Conservation (phyloP, 169 alveolate species). For the Cryptosporidium felis region DNA sequence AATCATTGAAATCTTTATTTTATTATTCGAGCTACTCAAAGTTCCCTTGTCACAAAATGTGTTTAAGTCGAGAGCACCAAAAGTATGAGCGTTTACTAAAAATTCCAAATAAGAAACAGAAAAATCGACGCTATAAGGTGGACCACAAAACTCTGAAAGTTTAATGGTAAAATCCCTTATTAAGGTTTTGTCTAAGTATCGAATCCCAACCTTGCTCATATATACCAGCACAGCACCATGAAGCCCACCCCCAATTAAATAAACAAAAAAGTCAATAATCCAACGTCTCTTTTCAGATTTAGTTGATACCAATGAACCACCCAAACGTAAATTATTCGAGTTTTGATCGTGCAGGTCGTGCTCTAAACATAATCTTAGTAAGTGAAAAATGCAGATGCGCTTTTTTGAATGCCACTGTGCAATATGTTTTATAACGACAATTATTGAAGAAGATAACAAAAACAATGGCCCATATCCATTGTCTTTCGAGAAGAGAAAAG, state of each 20-base stretch:
- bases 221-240: constrained; percentile 49
- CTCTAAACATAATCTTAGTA: constrained; percentile 48
- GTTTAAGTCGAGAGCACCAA: constrained; percentile 39
- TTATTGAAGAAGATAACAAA: constrained; percentile 15
- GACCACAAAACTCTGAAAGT: constrained; percentile 74
- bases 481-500: constrained; percentile 4
- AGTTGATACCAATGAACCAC: not conserved
- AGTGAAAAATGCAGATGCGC: constrained; percentile 57
- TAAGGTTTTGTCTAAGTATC: constrained; percentile 73
- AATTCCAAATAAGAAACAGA: constrained; percentile 40
- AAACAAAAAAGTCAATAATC: constrained; percentile 68
- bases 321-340: not conserved
- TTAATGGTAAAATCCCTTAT: constrained; percentile 76
- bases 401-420: constrained; percentile 65
- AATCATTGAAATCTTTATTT: constrained; percentile 23
- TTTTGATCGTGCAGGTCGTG: constrained; percentile 12
- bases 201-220: constrained; percentile 60
- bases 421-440: constrained; percentile 35
- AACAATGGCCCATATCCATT: constrained; percentile 8
- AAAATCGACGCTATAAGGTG: constrained; percentile 76
- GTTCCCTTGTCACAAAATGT: constrained; percentile 48
- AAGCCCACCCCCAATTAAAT: constrained; percentile 62
- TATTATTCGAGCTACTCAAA: not conserved
- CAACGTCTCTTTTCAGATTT: constrained; percentile 63
- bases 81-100: constrained; percentile 28